Evolutionary conservation across 148 eudicot species (phyloP), one percentile per base, ranked within the genome.

Genomic region (Talinum fruticosum): DNA sequence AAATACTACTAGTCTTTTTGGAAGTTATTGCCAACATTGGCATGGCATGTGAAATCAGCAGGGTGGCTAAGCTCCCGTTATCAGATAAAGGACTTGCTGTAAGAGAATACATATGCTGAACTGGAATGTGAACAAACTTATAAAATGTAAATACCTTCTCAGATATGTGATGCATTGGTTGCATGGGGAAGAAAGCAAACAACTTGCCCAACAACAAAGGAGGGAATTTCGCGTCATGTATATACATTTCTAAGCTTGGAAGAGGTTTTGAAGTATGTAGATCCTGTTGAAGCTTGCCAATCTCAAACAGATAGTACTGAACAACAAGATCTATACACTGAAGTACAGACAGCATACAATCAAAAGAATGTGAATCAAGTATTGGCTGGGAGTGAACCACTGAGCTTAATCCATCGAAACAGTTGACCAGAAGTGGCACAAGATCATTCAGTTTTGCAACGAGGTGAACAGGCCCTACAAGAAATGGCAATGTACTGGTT

Each of bases 341-440:
- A 82, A 95, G 93, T 78, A 92, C 79, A 79, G 79, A 88, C 36
- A 85, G 86, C 92, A 95, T 80, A 84, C 97, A 92, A 67, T 93
- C 97, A 82, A 82, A 92, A 53, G 97, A 85, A 54, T 87, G 96
- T 69, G 82, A 79, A 85, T 95, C 99, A 53, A 92, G 86, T 32
- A 44, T 83, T 34, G 82, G 75, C 74, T 78, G 87, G 54, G 87
- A 74, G 59, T 86, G 84, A 66, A 83, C 77, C 85, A 54, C 82
- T 21, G 87, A 84, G 68, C 87, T 38, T 75, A 92, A 85, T 70
- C 89, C 98, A 69, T 86, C 86, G 78, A 89, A 90, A 82, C 96
- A 87, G 77, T 79, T 82, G 79, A 93, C 86, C 72, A 95, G 80
- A 80, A 91, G 85, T 57, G 89, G 90, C 85, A 93, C 77, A 79